Percentiles rank a stretch among this genome's conserved stretches.
Evolutionary conservation across 257 asterid genomes (phyloP).

Genomic region (Verbena officinalis): DNA sequence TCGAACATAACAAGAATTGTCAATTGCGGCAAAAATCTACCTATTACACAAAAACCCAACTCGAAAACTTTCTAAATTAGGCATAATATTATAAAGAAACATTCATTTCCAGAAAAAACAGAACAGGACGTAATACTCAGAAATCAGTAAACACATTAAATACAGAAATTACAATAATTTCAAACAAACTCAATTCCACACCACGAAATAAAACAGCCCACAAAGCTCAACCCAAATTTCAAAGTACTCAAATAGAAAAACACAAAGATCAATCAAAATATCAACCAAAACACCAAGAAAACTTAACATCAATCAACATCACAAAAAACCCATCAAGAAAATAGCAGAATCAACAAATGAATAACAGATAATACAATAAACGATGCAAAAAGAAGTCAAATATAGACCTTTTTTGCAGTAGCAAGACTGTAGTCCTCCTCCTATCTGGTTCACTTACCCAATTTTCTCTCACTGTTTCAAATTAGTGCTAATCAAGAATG

Average conservation of each 20-base stretch:
- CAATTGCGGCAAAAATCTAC: not conserved
- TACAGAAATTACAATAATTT: slow-evolving; percentile 3
- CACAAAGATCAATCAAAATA: not conserved
- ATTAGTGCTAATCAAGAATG: slow-evolving; percentile 18
- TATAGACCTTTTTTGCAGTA: slow-evolving; percentile 11
- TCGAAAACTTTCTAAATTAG: not conserved
- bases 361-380: not conserved
- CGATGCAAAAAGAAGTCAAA: not conserved
- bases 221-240: slow-evolving; percentile 1
- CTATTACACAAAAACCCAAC: not conserved
- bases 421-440: not conserved
- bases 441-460: slow-evolving; percentile 10
- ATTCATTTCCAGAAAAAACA: not conserved
- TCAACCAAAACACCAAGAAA: slow-evolving; percentile 3
- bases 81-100: not conserved
- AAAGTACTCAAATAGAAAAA: not conserved
- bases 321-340: not conserved
- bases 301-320: slow-evolving; percentile 11
- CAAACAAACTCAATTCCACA: not conserved
- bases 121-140: not conserved
- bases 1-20: not conserved
- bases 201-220: not conserved
- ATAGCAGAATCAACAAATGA: not conserved
- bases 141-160: not conserved
- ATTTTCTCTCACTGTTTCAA: not conserved